phyloP scores from a whole-genome alignment of 75 land plant species.

The Cunninghamia lanceolata region DNA sequence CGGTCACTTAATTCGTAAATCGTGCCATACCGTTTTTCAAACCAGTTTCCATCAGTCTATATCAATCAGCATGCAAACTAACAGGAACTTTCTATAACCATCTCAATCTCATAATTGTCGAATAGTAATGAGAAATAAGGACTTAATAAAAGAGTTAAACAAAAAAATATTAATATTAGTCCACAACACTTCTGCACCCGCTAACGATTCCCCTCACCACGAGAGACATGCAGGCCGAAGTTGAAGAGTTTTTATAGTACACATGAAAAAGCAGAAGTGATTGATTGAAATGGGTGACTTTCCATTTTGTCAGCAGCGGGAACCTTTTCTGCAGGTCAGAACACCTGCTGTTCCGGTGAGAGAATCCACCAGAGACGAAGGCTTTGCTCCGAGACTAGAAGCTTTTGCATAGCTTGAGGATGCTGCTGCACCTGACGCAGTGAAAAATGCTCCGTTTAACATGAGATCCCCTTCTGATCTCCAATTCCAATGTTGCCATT shows the following conservation, averaged over 20 bases:
- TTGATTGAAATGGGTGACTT: background rate
- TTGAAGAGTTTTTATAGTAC: background rate
- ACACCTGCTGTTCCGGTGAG: slow-evolving; percentile 39
- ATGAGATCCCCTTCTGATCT: slow-evolving; percentile 42
- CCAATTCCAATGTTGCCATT: slow-evolving; percentile 46
- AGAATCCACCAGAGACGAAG: slow-evolving; percentile 32
- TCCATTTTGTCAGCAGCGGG: slow-evolving; percentile 17
- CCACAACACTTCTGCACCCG: background rate
- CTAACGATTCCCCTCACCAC: background rate
- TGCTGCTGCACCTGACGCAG: slow-evolving; percentile 36
- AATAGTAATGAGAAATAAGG: too few relatives aligned
- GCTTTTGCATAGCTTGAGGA: slow-evolving; percentile 48
- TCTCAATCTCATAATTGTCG: too few relatives aligned
- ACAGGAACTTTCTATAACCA: too few relatives aligned
- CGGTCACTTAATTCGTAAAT: too few relatives aligned
- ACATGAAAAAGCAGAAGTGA: background rate
- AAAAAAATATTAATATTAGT: background rate
- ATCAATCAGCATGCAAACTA: too few relatives aligned
- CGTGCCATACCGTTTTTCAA: too few relatives aligned
- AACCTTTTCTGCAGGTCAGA: slow-evolving; percentile 36
- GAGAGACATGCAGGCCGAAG: background rate
- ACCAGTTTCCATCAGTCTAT: too few relatives aligned
- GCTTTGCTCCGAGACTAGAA: slow-evolving; percentile 41
- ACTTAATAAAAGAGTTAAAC: too few relatives aligned
- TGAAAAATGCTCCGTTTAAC: slow-evolving; percentile 64